A percentile compares a stretch with the other conserved stretches of the same genome.
phyloP scores from a whole-genome alignment of 768 basidiomycete species.

The Pulveroboletus sp. region DNA sequence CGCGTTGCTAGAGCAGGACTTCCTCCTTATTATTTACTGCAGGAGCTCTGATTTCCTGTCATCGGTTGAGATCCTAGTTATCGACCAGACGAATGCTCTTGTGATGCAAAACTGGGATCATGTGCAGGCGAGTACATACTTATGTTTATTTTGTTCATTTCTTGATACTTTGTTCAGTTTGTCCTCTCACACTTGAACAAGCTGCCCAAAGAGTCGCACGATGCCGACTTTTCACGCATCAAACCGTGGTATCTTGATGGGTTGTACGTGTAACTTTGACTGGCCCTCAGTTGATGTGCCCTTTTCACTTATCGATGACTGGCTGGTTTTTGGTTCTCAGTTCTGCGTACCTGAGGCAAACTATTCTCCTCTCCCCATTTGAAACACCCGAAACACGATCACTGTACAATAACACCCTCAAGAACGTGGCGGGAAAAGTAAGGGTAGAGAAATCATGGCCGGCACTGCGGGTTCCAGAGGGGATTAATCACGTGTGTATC shows the following conservation, averaged over 20 bases:
- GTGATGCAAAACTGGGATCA: constrained; percentile 99
- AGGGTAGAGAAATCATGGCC: constrained; percentile 63
- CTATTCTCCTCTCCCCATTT: constrained; percentile 79
- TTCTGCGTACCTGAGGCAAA: constrained; percentile 82
- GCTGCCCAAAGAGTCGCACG: constrained; percentile 88
- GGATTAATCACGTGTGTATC: constrained; percentile 68
- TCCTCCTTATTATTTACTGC: constrained; percentile 1
- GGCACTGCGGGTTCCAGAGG: constrained; percentile 75
- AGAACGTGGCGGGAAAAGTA: constrained; percentile 83
- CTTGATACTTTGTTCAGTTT: constrained; percentile 48
- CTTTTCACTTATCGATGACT: constrained; percentile 38
- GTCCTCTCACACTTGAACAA: constrained; percentile 82
- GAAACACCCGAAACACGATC: constrained; percentile 86
- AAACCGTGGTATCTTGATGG: constrained; percentile 98
- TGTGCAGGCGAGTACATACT: constrained; percentile 58
- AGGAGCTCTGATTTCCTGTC: constrained; percentile 89
- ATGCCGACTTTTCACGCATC: constrained; percentile 93
- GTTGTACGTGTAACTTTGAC: constrained; percentile 53
- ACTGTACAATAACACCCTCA: constrained; percentile 68
- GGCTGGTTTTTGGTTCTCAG: constrained; percentile 35
- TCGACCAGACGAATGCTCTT: constrained; percentile 90
- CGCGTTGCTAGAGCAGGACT: not conserved
- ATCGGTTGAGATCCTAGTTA: constrained; percentile 85
- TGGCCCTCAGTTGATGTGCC: constrained; percentile 56
- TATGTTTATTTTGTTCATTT: not conserved